Evolutionary conservation across 768 basidiomycete species (phyloP).

Genomic region (Gelatoporia subvermispora): DNA sequence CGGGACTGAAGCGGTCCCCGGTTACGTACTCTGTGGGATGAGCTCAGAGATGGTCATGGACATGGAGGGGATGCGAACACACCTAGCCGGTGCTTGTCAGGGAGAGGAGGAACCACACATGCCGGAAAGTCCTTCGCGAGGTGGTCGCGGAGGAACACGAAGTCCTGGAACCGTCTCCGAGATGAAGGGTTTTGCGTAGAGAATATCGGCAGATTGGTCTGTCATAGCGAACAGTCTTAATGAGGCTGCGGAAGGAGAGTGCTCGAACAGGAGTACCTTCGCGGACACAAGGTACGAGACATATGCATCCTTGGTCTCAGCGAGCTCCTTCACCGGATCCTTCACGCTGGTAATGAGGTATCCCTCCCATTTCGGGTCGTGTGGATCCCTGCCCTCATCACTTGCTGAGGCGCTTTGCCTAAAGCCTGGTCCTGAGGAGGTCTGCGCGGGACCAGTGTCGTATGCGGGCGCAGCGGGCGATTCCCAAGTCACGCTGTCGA

Average conservation of each 20-base stretch:
- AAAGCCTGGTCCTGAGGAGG: conserved; percentile 66
- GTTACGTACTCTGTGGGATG: conserved; percentile 81
- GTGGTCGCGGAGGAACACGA: conserved; percentile 88
- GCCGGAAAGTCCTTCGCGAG: conserved; percentile 91
- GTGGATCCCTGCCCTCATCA: conserved; percentile 60
- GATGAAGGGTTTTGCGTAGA: conserved; percentile 67
- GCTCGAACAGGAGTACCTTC: conserved; percentile 55
- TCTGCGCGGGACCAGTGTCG: conserved; percentile 35
- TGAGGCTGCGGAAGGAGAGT: conserved; percentile 8
- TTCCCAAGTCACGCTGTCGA: conserved; percentile 91
- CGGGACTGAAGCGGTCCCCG: conserved; percentile 93
- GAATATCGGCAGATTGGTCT: conserved; percentile 93
- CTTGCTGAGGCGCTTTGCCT: conserved; percentile 71
- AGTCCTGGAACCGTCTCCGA: conserved; percentile 93
- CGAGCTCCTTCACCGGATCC: conserved; percentile 93
- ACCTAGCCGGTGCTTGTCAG: conserved; percentile 97
- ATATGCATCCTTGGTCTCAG: conserved; percentile 96
- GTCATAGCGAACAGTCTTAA: conserved; percentile 3
- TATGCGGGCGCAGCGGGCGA: conserved; percentile 53
- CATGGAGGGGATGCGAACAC: conserved; percentile 30
- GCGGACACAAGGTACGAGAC: conserved; percentile 91
- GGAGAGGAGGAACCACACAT: conserved; percentile 94
- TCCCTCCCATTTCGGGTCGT: conserved; percentile 89
- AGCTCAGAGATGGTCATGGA: background rate
- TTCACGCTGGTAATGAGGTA: conserved; percentile 77